Evolutionary conservation across 1,284 basidiomycete species (phyloP).

Genomic region (Malassezia slooffiae): DNA sequence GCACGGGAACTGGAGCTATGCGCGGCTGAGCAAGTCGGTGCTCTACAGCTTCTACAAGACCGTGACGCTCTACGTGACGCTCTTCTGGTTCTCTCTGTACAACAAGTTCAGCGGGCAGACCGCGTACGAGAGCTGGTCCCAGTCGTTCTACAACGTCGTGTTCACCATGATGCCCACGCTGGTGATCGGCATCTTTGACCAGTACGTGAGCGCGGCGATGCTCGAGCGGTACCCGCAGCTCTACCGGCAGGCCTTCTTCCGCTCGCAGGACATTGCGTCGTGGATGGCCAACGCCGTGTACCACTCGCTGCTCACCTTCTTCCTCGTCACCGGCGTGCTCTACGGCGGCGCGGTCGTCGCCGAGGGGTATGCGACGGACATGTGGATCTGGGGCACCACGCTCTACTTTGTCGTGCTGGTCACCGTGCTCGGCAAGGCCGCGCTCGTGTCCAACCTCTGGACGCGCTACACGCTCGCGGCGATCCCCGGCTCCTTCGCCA

Average conservation of each 20-base stretch:
- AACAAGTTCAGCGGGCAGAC: conserved; percentile 96
- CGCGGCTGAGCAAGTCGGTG: conserved; percentile 84
- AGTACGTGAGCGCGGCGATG: conserved; percentile 92
- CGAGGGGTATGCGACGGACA: conserved; percentile 70
- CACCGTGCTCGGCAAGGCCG: conserved; percentile 93
- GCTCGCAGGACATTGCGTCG: conserved; percentile 59
- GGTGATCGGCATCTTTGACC: conserved; percentile 93
- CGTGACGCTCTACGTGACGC: conserved; percentile 91
- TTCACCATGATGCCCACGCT: conserved; percentile 72
- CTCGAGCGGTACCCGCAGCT: conserved; percentile 94
- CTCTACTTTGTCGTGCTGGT: conserved; percentile 83
- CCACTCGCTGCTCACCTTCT: conserved; percentile 69
- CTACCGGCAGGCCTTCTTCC: conserved; percentile 52
- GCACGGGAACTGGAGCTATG: conserved; percentile 97
- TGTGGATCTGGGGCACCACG: conserved; percentile 97
- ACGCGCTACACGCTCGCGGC: conserved; percentile 88
- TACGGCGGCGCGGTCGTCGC: conserved; percentile 63
- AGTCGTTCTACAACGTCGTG: conserved; percentile 54
- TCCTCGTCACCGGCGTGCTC: conserved; percentile 78
- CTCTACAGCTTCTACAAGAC: conserved; percentile 58
- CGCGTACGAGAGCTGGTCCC: conserved; percentile 95
- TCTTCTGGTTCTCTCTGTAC: conserved; percentile 83
- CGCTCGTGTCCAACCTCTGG: conserved; percentile 95
- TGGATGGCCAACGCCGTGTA: conserved; percentile 82
- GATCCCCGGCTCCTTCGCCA: conserved; percentile 80